Evolutionary conservation across 495 filamentous ascomycete genomes (phyloP).

Genomic region (Penicillium goetzii): DNA sequence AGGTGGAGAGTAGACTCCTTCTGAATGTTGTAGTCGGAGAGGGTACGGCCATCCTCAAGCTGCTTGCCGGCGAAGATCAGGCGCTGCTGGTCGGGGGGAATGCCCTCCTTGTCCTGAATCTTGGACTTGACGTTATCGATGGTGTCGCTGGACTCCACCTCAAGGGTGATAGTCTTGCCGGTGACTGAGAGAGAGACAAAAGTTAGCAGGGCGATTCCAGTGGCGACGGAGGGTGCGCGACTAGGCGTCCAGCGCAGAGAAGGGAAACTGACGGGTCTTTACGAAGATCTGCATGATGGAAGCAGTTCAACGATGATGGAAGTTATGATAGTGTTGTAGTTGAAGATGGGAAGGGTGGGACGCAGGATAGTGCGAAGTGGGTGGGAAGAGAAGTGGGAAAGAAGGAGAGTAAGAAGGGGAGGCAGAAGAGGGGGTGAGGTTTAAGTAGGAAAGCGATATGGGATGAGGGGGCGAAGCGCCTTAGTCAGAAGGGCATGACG

Average conservation of each 20-base stretch:
- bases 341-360: conserved; percentile 17
- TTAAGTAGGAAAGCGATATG: conserved; percentile 38
- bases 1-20: conserved; percentile 97
- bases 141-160: conserved; percentile 97
- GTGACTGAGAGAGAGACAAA: conserved; percentile 55
- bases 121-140: conserved; percentile 99
- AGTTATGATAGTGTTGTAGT: conserved; percentile 10
- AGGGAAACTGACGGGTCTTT: conserved; percentile 78
- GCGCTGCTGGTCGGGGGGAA: conserved; percentile 97
- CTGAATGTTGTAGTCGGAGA: conserved; percentile 98
- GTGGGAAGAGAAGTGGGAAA: conserved; percentile 13
- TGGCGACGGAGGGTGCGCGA: conserved; percentile 10
- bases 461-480: conserved; percentile 40
- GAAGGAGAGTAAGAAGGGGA: conserved; percentile 22
- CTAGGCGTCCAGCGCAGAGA: not conserved
- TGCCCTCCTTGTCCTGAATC: conserved; percentile 99
- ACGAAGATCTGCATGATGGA: conserved; percentile 94
- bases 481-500: conserved; percentile 40
- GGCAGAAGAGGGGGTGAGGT: conserved; percentile 23
- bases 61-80: conserved; percentile 99
- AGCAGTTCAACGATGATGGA: conserved; percentile 21
- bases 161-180: conserved; percentile 99
- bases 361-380: conserved; percentile 13
- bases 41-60: conserved; percentile 93
- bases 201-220: conserved; percentile 22